These are phyloP conservation scores for Mortierella sp. DNA, from an alignment of 371 early-diverging fungal genomes.

Conservation along the genomic window DNA sequence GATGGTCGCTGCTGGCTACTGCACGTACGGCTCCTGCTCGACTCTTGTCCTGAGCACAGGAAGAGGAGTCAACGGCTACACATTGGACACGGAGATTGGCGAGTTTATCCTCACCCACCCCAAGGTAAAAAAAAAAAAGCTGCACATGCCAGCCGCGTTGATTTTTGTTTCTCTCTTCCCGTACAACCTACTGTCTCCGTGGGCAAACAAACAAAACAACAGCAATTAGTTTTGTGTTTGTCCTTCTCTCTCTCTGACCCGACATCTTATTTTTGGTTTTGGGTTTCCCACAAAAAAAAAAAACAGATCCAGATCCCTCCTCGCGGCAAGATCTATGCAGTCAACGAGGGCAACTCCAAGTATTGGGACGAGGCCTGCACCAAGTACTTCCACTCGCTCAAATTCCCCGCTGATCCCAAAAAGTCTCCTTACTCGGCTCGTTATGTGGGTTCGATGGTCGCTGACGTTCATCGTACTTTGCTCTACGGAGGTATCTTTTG, in stretches of 20 bases:
- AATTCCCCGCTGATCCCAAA: conserved; percentile 75
- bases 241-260: too few species aligned
- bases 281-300: too few species aligned
- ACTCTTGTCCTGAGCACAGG: conserved; percentile 87
- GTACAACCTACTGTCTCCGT: too few species aligned
- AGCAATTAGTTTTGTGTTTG: too few species aligned
- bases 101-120: conserved; percentile 98
- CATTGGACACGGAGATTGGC: conserved; percentile 95
- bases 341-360: conserved; percentile 97
- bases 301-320: conserved; percentile 76
- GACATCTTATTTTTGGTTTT: too few species aligned
- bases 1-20: conserved; percentile 96
- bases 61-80: conserved; percentile 94
- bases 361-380: conserved; percentile 92
- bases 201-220: too few species aligned
- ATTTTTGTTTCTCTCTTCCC: too few species aligned
- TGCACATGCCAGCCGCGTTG: too few species aligned
- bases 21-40: conserved; percentile 96
- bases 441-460: conserved; percentile 99
- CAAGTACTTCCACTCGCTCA: conserved; percentile 89
- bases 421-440: conserved; percentile 95
- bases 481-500: conserved; percentile 94
- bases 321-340: conserved; percentile 96
- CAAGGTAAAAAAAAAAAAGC: conserved; percentile 62
- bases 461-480: conserved; percentile 97